Evolutionary conservation across 2,329 filamentous ascomycete genomes (phyloP).

Genomic region (Colletotrichum sansevieriae): DNA sequence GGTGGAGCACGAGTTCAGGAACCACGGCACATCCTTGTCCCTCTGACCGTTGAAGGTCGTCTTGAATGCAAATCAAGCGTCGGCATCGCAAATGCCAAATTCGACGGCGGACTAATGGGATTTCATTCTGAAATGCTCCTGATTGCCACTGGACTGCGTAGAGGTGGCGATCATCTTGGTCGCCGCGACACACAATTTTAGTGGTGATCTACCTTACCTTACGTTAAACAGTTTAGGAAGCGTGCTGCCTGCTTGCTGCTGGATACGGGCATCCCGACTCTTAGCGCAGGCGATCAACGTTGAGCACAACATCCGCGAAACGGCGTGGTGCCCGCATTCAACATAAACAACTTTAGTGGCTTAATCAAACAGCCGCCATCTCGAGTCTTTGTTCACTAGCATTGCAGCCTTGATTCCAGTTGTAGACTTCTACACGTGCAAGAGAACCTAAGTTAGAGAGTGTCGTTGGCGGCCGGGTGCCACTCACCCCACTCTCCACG

Average conservation of each 20-base stretch:
- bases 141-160: neutral
- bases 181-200: neutral
- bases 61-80: slow-evolving; percentile 24
- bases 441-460: slow-evolving; percentile 28
- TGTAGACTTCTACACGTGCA: slow-evolving; percentile 29
- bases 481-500: slow-evolving; percentile 37
- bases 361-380: slow-evolving; percentile 7
- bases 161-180: slow-evolving; percentile 22
- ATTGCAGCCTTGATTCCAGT: slow-evolving; percentile 12
- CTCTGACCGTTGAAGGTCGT: slow-evolving; percentile 22
- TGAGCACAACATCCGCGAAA: neutral
- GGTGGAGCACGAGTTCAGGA: slow-evolving; percentile 31
- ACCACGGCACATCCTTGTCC: slow-evolving; percentile 40
- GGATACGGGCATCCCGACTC: neutral
- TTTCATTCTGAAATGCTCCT: neutral
- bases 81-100: slow-evolving; percentile 9
- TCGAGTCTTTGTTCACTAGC: slow-evolving; percentile 13
- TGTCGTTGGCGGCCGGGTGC: slow-evolving; percentile 24
- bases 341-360: slow-evolving; percentile 10
- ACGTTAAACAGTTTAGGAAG: no score
- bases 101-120: neutral
- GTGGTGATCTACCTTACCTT: neutral
- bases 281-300: slow-evolving; percentile 18
- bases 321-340: neutral
- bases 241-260: neutral